Conservation (phyloP, 257 asterid species). For the Agastache rugosa region DNA sequence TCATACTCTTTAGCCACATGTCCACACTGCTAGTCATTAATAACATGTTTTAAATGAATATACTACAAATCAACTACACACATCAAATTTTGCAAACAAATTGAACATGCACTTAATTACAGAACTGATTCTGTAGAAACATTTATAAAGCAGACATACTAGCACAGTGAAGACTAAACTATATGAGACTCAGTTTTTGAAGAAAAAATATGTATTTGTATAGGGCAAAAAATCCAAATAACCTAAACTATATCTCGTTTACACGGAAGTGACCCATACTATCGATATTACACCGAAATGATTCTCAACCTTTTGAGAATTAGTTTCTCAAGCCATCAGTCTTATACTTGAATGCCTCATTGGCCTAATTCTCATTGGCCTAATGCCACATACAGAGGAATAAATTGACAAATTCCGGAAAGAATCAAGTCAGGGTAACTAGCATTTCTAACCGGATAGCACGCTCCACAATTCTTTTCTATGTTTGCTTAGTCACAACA, state of each 20-base stretch:
- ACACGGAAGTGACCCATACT: too few relatives aligned
- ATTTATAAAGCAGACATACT: background rate
- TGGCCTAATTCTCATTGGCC: too few relatives aligned
- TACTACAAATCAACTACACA: background rate
- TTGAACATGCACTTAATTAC: background rate
- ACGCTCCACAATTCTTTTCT: background rate
- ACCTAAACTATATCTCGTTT: too few relatives aligned
- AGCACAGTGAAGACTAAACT: background rate
- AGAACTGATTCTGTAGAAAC: background rate
- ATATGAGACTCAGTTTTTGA: background rate
- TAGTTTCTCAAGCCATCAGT: too few relatives aligned
- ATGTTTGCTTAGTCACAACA: background rate
- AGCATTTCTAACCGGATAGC: background rate
- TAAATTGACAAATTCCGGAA: too few relatives aligned
- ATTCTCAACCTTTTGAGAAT: too few relatives aligned
- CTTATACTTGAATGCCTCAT: too few relatives aligned
- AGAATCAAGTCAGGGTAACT: too few relatives aligned
- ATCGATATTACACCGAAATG: too few relatives aligned
- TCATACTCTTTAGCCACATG: slow-evolving; percentile 1
- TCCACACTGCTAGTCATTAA: background rate
- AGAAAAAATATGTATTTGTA: too few relatives aligned
- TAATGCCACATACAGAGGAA: too few relatives aligned
- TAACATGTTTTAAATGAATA: too few relatives aligned
- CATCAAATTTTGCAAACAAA: background rate
- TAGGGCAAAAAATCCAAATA: background rate